Percentiles rank a stretch among this genome's conserved stretches.
These are phyloP conservation scores for Priceomyces melissophilus DNA, from an alignment of 805 yeast species.

Conservation along the genomic window DNA sequence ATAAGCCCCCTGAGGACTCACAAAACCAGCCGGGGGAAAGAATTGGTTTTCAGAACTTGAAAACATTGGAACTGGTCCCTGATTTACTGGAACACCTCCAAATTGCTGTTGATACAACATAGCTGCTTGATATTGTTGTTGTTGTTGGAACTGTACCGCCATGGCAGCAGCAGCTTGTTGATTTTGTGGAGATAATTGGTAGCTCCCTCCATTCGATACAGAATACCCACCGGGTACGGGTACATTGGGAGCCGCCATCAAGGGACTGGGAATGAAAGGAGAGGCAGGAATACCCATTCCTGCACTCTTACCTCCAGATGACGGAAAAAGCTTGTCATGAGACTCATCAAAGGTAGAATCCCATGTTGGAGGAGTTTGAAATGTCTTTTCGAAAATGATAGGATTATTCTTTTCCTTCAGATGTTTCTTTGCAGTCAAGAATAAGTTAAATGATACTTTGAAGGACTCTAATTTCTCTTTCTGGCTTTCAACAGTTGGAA, in stretches of 20 bases:
- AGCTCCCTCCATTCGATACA: slow-evolving; percentile 17
- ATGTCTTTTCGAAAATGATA: slow-evolving; percentile 55
- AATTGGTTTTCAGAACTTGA: slow-evolving; percentile 30
- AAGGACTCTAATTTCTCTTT: slow-evolving; percentile 35
- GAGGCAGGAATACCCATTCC: slow-evolving; percentile 14
- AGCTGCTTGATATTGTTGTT: slow-evolving; percentile 37
- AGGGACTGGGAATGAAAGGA: slow-evolving; percentile 32
- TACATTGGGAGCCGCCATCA: slow-evolving; percentile 20
- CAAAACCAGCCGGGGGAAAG: slow-evolving; percentile 34
- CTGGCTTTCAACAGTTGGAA: slow-evolving; percentile 38
- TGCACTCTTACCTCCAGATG: slow-evolving; percentile 17
- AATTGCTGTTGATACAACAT: slow-evolving; percentile 33
- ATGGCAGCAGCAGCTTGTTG: slow-evolving; percentile 23
- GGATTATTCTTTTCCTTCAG: slow-evolving; percentile 19
- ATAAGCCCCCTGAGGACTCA: slow-evolving; percentile 30
- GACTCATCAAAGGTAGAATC: slow-evolving; percentile 54
- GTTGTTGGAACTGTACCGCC: slow-evolving; percentile 36
- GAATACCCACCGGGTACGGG: slow-evolving; percentile 14
- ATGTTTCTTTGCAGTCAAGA: slow-evolving; percentile 42
- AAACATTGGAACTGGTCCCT: slow-evolving; percentile 32
- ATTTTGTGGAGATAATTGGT: slow-evolving; percentile 30
- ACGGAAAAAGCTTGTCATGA: slow-evolving; percentile 51
- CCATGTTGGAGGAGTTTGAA: slow-evolving; percentile 79
- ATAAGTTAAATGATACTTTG: slow-evolving; percentile 48
- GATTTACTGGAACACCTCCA: slow-evolving; percentile 30